Evolutionary conservation across 345 rosid species (phyloP), one percentile per base, ranked within the genome.

Genomic region (Capsella bursapastoris): DNA sequence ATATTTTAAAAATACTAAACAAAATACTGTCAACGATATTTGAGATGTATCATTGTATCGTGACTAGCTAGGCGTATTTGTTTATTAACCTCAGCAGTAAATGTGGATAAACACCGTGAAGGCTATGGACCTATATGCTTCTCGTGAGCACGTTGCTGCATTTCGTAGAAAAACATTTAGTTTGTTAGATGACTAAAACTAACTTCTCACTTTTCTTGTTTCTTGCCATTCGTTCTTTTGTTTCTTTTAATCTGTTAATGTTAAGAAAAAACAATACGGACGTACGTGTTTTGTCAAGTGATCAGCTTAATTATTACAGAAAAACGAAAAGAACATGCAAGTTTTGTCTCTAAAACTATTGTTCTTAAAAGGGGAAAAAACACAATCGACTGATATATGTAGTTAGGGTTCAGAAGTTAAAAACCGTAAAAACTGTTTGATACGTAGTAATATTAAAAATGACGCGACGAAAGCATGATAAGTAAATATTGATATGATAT

Each of bases 41-140:
- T 13, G 13, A 67, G 38, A 70, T 57, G 34, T 47, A 57, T 3
- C 1, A 13, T 55, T 45, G 34, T 47, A 57, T 3, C 1, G 18
- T 55, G 40, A 65, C 8, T 11, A 57, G 52, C 8, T 11, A 57
- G 52, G 28, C 15, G 34, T 74, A 57, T 47, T 48, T 48, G 50
- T 27, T 57, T 15, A 25, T 27, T 7, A 66, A 22, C 31, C 41
- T 57, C 18, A 28, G 44, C 51, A 57, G 66, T 57, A 48, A 74
- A 65, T 66, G 66, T 74, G 31, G 66, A 66, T 52, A 16, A 40
- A 29, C 27, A 40, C 60, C 38, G 28, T 60, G 59, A 48, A 71
- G 15, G 6, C n/a, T 59, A 37, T 18, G n/a, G 8, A 12, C 64
- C 64, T 35, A 35, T 34, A 37, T 18, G 29, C 9, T 6, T 2